Percentiles rank a stretch among this genome's conserved stretches.
These are phyloP conservation scores for Talaromyces rugulosus DNA, from an alignment of 2,329 filamentous ascomycete species.

Conservation along the genomic window DNA sequence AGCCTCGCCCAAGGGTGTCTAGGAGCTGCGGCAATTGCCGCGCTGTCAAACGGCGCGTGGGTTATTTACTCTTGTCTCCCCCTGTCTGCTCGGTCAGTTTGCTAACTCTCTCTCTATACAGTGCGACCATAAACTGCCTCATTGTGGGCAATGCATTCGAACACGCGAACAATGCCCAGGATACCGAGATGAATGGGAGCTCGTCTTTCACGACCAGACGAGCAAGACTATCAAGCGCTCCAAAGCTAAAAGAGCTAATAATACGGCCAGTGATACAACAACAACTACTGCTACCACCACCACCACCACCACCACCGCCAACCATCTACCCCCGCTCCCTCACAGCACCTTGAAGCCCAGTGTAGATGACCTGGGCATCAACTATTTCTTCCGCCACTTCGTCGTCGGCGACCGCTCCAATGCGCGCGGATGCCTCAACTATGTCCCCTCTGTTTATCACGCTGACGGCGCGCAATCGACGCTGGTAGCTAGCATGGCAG, in stretches of 20 bases:
- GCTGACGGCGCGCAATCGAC: constrained; percentile 17
- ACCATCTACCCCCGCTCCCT: background rate
- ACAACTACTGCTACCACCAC: background rate
- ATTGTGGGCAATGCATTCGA: constrained; percentile 16
- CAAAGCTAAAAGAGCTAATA: background rate
- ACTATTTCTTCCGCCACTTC: constrained; percentile 23
- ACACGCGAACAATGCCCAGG: constrained; percentile 18
- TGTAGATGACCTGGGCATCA: constrained; percentile 21
- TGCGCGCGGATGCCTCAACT: constrained; percentile 21
- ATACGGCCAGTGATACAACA: background rate
- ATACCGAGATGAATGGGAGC: constrained; percentile 22
- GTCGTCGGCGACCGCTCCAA: constrained; percentile 15
- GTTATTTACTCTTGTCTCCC: background rate
- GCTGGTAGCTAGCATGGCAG: constrained; percentile 22
- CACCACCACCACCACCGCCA: background rate
- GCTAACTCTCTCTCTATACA: background rate
- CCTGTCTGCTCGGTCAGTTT: background rate
- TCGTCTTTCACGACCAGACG: constrained; percentile 20
- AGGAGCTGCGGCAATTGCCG: background rate
- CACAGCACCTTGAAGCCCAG: background rate
- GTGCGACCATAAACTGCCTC: constrained; percentile 10
- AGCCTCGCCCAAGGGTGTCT: background rate
- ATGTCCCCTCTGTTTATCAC: constrained; percentile 17
- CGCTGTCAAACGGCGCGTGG: background rate
- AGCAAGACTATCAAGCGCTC: constrained; percentile 11